Evolutionary conservation across 2,329 filamentous ascomycete genomes (phyloP).

Genomic region (Penicillium sp.): DNA sequence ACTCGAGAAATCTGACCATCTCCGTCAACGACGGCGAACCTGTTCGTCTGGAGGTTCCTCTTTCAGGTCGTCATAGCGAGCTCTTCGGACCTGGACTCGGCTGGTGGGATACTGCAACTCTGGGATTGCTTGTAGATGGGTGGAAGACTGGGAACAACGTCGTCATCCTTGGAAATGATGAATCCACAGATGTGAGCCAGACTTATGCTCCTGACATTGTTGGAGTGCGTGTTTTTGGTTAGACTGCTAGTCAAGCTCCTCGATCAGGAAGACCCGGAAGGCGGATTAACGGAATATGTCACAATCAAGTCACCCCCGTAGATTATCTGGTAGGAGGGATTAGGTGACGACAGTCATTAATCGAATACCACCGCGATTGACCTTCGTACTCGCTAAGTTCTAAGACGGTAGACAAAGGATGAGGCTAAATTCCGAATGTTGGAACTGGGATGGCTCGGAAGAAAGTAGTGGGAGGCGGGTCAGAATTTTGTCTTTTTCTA

Average conservation of each 20-base stretch:
- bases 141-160: conserved; percentile 45
- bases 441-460: too few species aligned
- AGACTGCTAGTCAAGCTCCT: neutral
- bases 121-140: conserved; percentile 48
- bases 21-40: conserved; percentile 45
- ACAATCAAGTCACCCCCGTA: too few species aligned
- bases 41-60: conserved; percentile 51
- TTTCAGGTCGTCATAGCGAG: conserved; percentile 40
- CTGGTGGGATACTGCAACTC: conserved; percentile 51
- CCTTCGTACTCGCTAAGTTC: too few species aligned
- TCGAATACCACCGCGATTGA: too few species aligned
- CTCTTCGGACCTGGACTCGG: conserved; percentile 45
- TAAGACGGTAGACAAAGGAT: too few species aligned
- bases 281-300: too few species aligned
- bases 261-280: too few species aligned
- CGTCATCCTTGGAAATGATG: conserved; percentile 35
- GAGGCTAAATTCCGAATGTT: too few species aligned
- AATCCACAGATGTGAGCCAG: conserved; percentile 25
- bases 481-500: too few species aligned
- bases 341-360: too few species aligned
- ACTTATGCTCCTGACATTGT: conserved; percentile 38
- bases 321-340: too few species aligned
- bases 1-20: conserved; percentile 53
- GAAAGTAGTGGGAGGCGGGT: too few species aligned
- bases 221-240: conserved; percentile 32